Evolutionary conservation across 257 asterid genomes (phyloP), one percentile per base, ranked within the genome.

Genomic region (Ligustrum vulgare): DNA sequence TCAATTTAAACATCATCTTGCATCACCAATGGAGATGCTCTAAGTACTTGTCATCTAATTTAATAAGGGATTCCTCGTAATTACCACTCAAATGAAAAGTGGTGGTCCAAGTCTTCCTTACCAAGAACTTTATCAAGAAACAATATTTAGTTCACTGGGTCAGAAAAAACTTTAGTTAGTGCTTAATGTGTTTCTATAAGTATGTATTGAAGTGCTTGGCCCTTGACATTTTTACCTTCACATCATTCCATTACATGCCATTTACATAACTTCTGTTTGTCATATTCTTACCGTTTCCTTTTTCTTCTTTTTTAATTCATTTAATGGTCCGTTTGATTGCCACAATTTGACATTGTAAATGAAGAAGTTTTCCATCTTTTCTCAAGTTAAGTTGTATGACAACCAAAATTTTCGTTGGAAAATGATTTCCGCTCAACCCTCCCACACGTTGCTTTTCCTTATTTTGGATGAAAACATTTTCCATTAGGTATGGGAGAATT

Each of bases 241-340:
- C 8, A 7, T 56, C 12, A 56, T 56, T 56, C 64, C 28, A 56
- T 18, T 20, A 56, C 41, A 56, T n/a, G 64, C 28, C 28, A 56
- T 56, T 56, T 56, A 56, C 28, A 56, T 56, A n/a, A 56, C 12
- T 45, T 45, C 16, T 20, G 64, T 56, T 13, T 45, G 54, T 49
- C 18, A 16, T 28, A 20, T 75, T 22, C 22, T 75, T 80, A 71
- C 54, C 72, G 56, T 23, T 65, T 69, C 20, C 74, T 69, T 45
- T 45, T 45, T 43, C 28, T 54, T 56, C 28, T 7, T 54, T 56
- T 12, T 7, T 54, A 9, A 56, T 56, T 56, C 64, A 20, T 56
- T 56, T 22, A 56, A 28, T 28, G 31, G 31, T 28, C 31, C 31
- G 31, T 28, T 28, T 28, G 31, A 28, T 28, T 28, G n/a, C 31